phyloP scores from a whole-genome alignment of 176 grass and related monocot species.

The Poa pratensis region DNA sequence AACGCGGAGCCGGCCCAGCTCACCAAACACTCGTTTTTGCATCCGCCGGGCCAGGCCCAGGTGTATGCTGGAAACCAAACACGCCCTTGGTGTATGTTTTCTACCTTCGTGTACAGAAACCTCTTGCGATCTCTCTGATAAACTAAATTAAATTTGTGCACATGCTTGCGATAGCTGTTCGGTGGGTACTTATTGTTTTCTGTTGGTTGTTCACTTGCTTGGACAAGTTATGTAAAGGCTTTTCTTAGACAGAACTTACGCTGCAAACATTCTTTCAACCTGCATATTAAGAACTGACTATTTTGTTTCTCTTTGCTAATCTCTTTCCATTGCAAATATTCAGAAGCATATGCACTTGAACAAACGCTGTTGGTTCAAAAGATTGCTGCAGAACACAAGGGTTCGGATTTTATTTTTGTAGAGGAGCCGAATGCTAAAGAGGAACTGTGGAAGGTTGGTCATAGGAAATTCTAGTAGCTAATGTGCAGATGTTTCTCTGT shows the following conservation, averaged over 20 bases:
- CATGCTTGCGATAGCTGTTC: conserved; percentile 21
- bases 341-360: conserved; percentile 95
- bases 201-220: conserved; percentile 23
- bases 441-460: conserved; percentile 89
- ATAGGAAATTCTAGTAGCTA: conserved; percentile 8
- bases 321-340: conserved; percentile 37
- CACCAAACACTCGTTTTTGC: too few relatives aligned
- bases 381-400: conserved; percentile 82
- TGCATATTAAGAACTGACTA: conserved; percentile 3
- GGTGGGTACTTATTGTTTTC: not conserved
- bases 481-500: not conserved
- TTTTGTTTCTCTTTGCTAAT: conserved; percentile 23
- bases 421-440: conserved; percentile 75
- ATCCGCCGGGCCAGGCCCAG: too few relatives aligned
- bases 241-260: conserved; percentile 27
- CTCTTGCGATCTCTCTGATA: conserved; percentile 17
- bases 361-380: conserved; percentile 94
- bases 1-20: too few relatives aligned
- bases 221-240: not conserved
- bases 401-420: conserved; percentile 92
- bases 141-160: conserved; percentile 13
- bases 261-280: conserved; percentile 8
- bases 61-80: too few relatives aligned
- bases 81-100: not conserved
- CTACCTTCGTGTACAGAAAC: conserved; percentile 16